These are phyloP conservation scores for Penicillium aurantiogriseum DNA, from an alignment of 2,329 filamentous ascomycete genomes.

Conservation along the genomic window DNA sequence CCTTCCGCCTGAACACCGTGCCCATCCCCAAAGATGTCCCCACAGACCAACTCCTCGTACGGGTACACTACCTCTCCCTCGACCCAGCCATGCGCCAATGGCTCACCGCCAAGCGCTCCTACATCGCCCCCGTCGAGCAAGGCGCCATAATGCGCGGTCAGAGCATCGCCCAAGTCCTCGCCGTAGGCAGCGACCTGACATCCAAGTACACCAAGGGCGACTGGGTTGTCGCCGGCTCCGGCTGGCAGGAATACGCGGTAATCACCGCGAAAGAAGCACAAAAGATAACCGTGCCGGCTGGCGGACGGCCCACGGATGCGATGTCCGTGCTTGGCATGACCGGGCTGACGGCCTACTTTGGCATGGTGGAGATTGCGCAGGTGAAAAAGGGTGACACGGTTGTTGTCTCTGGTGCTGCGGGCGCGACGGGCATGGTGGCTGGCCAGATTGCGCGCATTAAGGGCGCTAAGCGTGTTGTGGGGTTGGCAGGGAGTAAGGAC, in stretches of 20 bases:
- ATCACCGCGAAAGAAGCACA: conserved; percentile 53
- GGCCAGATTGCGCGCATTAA: conserved; percentile 76
- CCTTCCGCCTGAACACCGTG: conserved; percentile 35
- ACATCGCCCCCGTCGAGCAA: conserved; percentile 66
- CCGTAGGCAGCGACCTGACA: conserved; percentile 50
- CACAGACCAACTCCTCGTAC: conserved; percentile 60
- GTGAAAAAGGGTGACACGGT: conserved; percentile 70
- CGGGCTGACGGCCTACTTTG: conserved; percentile 73
- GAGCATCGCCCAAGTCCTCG: conserved; percentile 59
- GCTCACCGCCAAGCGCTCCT: conserved; percentile 61
- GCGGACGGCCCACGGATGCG: conserved; percentile 57
- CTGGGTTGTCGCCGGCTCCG: conserved; percentile 55
- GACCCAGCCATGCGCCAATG: conserved; percentile 76
- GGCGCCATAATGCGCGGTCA: conserved; percentile 67
- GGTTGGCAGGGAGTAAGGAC: conserved; percentile 64
- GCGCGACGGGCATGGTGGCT: conserved; percentile 72
- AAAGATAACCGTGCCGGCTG: conserved; percentile 45
- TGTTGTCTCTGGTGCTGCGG: conserved; percentile 74
- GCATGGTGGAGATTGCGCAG: conserved; percentile 66
- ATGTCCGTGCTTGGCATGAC: conserved; percentile 65
- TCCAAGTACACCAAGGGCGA: conserved; percentile 33
- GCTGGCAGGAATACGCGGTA: conserved; percentile 68
- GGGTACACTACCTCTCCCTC: conserved; percentile 63
- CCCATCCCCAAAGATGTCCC: conserved; percentile 31
- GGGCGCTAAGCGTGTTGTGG: conserved; percentile 61